Conservation (phyloP, 352 stramenopile species). For the Phytophthora boehmeriae region DNA sequence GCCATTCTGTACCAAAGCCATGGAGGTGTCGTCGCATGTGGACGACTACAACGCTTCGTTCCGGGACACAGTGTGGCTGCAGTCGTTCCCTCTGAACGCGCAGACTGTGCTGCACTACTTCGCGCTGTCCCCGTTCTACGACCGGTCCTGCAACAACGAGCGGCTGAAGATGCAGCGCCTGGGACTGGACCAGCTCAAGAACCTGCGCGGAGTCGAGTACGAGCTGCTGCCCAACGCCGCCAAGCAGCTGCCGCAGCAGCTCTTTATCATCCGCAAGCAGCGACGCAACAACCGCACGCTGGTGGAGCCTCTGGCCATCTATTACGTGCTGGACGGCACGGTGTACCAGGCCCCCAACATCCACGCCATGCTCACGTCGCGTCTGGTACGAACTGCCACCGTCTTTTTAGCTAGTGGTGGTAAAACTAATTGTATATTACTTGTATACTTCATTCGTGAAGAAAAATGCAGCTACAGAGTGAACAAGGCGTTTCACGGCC, state of each 20-base stretch:
- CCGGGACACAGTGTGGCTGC: slow-evolving; percentile 88
- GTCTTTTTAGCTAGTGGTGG: not conserved
- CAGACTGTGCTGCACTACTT: slow-evolving; percentile 91
- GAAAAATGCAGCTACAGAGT: slow-evolving; percentile 89
- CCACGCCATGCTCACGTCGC: slow-evolving; percentile 87
- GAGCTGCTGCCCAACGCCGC: slow-evolving; percentile 81
- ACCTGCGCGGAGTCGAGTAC: slow-evolving; percentile 90
- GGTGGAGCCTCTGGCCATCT: slow-evolving; percentile 83
- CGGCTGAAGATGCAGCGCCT: slow-evolving; percentile 91
- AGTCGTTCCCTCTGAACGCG: slow-evolving; percentile 81
- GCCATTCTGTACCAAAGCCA: slow-evolving; percentile 15
- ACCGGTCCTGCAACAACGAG: slow-evolving; percentile 91
- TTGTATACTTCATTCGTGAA: too few species aligned
- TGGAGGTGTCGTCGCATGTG: slow-evolving; percentile 75
- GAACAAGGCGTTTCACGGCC: slow-evolving; percentile 82
- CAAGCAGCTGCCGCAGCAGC: slow-evolving; percentile 87
- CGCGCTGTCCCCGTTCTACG: slow-evolving; percentile 88
- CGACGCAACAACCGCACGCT: slow-evolving; percentile 74
- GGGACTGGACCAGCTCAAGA: slow-evolving; percentile 86
- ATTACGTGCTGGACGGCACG: slow-evolving; percentile 88
- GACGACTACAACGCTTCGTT: slow-evolving; percentile 91
- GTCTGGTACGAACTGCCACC: slow-evolving; percentile 59
- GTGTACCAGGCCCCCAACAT: slow-evolving; percentile 90
- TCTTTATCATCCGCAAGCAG: slow-evolving; percentile 90
- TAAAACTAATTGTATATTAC: too few species aligned